Evolutionary conservation across 352 stramenopile genomes (phyloP), one percentile per base, ranked within the genome.

Genomic region (Hyaloperonospora brassicae): DNA sequence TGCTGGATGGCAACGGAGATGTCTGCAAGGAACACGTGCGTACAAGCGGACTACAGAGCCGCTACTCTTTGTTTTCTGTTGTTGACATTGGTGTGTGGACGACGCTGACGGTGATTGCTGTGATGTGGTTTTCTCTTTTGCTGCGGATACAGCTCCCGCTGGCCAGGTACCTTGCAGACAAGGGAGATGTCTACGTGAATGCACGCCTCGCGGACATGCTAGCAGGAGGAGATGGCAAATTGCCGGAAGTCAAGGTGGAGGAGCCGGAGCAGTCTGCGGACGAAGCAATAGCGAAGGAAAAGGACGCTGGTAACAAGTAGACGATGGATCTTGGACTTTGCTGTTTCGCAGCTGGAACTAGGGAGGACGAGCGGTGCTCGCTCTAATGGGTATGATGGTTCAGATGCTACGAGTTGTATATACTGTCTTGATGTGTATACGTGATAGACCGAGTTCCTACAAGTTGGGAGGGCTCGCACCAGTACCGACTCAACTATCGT

Each of bases 161-260:
- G 59, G 79, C 73, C 55, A 83, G 88, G 59, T 87, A 91, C 64
- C 70, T 93, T 50, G 69, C 80, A 30, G 68, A 79, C 68, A 89
- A 91, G 69, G 83, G 83, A 39, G 79, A 91, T 9, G 83, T 93
- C 64, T 79, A 76, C 49, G 61, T 69, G 45, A 89, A 87, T 59
- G 57, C 64, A 48, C 65, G 68, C 30, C 72, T 89, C 40, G 50
- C 58, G 38, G 52, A 80, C 51, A 76, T 86, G 59, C 72, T 86
- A 70, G 67, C 71, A 68, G 69, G 62, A 65, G 59, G 56, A 58
- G 54, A 67, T 43, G 63, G 59, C 47, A 69, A 68, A 25, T 47
- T 66, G 27, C 50, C 44, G 48, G 60, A 62, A 52, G 35, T 54
- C 11, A 42, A 61, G 24, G 60, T 65, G 31, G 53, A 68, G 36